Percentiles rank a stretch among this genome's conserved stretches.
Evolutionary conservation across 768 basidiomycete species (phyloP).

Genomic region (Tricholoma furcatifolium): DNA sequence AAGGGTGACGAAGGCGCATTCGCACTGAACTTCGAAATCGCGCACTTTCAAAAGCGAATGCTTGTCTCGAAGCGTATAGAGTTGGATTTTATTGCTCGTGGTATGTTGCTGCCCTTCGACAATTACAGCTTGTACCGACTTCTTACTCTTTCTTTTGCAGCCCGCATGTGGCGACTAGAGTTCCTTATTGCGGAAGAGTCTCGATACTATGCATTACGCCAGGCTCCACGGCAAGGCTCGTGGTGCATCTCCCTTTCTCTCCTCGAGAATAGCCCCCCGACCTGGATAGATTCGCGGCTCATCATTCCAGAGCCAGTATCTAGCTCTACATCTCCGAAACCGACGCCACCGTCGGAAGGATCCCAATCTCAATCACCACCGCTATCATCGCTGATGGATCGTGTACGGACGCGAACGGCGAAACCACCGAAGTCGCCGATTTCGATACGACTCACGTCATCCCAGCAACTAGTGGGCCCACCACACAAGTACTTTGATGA

Average conservation of each 20-base stretch:
- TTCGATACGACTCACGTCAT: constrained; percentile 35
- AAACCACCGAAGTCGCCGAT: constrained; percentile 32
- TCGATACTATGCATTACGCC: neutral
- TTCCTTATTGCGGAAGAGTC: constrained; percentile 36
- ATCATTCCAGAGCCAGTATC: constrained; percentile 33
- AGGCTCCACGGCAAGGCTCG: constrained; percentile 29
- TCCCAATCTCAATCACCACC: neutral
- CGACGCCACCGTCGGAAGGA: neutral
- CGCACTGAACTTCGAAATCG: constrained; percentile 47
- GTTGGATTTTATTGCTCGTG: constrained; percentile 66
- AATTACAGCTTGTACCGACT: neutral
- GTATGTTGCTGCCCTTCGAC: constrained; percentile 22
- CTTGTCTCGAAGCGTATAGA: constrained; percentile 50
- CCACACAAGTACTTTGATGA: constrained; percentile 4
- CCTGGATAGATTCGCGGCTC: constrained; percentile 53
- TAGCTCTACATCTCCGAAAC: neutral
- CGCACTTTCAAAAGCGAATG: constrained; percentile 73
- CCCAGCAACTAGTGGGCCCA: constrained; percentile 30
- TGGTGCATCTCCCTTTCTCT: constrained; percentile 53
- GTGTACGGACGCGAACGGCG: constrained; percentile 1
- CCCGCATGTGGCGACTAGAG: constrained; percentile 54
- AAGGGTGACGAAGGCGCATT: constrained; percentile 53
- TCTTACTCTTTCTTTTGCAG: constrained; percentile 24
- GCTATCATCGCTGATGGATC: constrained; percentile 12
- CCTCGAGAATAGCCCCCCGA: constrained; percentile 56